Conservation (phyloP, 2,329 filamentous ascomycete genomes). For the Aspergillus novoparasiticus region DNA sequence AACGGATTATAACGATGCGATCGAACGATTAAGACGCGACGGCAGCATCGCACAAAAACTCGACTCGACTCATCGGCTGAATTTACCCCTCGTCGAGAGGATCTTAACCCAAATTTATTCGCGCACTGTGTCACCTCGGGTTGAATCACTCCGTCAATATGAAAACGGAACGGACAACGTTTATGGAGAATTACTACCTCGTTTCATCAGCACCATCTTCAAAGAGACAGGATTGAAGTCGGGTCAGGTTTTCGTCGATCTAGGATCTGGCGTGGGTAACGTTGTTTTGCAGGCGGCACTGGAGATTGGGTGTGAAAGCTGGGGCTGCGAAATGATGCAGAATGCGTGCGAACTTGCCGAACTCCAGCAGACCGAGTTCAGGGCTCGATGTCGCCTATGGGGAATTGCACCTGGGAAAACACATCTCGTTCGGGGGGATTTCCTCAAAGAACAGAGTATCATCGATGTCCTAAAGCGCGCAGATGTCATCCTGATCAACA, state of each 20-base stretch:
- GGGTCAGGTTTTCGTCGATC: conserved; percentile 85
- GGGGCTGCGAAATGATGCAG: conserved; percentile 95
- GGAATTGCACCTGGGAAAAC: conserved; percentile 78
- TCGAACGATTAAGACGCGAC: conserved; percentile 66
- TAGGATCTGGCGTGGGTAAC: conserved; percentile 95
- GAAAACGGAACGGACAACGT: conserved; percentile 90
- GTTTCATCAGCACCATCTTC: conserved; percentile 82
- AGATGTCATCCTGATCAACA: conserved; percentile 97
- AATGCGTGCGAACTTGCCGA: conserved; percentile 83
- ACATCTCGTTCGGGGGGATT: conserved; percentile 80
- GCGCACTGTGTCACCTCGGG: conserved; percentile 85
- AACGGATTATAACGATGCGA: conserved; percentile 72
- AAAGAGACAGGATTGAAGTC: conserved; percentile 76
- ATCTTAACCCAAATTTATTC: conserved; percentile 88
- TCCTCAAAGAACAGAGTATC: conserved; percentile 72
- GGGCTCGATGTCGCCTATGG: conserved; percentile 84
- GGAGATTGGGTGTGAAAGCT: conserved; percentile 90
- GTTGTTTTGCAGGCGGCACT: conserved; percentile 92
- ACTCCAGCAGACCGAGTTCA: conserved; percentile 79
- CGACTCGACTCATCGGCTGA: conserved; percentile 67
- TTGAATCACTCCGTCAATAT: conserved; percentile 81
- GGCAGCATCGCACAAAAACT: conserved; percentile 75
- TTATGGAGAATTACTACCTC: conserved; percentile 87
- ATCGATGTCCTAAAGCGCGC: conserved; percentile 75
- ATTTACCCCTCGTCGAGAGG: conserved; percentile 72